Percentiles rank a stretch among this genome's conserved stretches.
Conservation (phyloP, 345 rosid species). For the Heritiera littoralis region DNA sequence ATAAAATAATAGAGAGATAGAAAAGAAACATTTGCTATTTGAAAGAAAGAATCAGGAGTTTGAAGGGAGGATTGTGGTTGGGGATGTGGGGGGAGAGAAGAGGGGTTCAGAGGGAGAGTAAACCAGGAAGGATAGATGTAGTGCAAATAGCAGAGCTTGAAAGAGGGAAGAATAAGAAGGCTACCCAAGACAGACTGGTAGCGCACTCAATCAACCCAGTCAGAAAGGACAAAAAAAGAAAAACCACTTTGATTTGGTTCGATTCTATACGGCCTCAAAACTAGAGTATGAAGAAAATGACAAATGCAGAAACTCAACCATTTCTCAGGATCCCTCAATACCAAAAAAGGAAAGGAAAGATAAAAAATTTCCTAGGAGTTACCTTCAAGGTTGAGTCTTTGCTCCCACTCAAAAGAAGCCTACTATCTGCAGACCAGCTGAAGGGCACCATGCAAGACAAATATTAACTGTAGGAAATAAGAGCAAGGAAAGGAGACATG, state of each 20-base stretch:
- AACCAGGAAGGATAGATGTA: neutral
- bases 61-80: neutral
- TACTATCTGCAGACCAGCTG: conserved; percentile 99
- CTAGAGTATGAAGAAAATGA: neutral
- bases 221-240: neutral
- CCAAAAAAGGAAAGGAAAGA: neutral
- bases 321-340: neutral
- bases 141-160: neutral
- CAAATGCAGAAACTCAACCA: neutral
- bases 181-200: neutral
- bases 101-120: neutral
- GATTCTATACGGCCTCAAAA: neutral
- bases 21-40: neutral
- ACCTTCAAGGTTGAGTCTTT: conserved; percentile 97
- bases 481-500: neutral
- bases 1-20: neutral
- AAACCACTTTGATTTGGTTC: neutral
- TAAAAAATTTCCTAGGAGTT: neutral
- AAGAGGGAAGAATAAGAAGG: neutral
- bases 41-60: neutral
- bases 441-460: conserved; percentile 16
- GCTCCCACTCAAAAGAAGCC: conserved; percentile 94
- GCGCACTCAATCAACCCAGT: neutral
- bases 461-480: conserved; percentile 15
- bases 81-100: neutral